phyloP scores from a whole-genome alignment of 352 stramenopile genomes.

The Phytophthora uliginosa region DNA sequence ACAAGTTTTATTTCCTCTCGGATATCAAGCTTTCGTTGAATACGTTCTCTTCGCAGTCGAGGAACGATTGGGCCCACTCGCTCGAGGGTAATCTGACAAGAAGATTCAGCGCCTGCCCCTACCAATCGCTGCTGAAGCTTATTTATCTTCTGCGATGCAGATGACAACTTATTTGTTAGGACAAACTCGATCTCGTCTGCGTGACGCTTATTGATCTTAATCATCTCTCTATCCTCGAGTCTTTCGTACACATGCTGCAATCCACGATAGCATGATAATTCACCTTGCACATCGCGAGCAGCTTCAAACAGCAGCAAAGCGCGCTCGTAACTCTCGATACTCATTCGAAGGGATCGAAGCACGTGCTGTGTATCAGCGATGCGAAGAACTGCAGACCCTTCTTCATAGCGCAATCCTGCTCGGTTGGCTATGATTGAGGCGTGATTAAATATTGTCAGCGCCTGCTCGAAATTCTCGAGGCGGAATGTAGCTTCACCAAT shows the following conservation, averaged over 20 bases:
- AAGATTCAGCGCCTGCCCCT: constrained; percentile 67
- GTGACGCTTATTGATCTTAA: constrained; percentile 46
- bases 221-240: constrained; percentile 67
- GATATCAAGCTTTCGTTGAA: constrained; percentile 65
- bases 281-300: constrained; percentile 47
- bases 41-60: constrained; percentile 62
- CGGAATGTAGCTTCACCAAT: constrained; percentile 47
- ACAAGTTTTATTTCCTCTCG: constrained; percentile 68
- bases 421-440: constrained; percentile 50
- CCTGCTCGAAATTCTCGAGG: constrained; percentile 64
- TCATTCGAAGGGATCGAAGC: constrained; percentile 52
- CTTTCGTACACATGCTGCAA: constrained; percentile 58
- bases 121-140: constrained; percentile 68
- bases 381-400: constrained; percentile 45
- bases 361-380: constrained; percentile 52
- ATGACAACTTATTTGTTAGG: constrained; percentile 58
- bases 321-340: constrained; percentile 67
- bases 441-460: constrained; percentile 57
- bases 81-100: constrained; percentile 69
- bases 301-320: constrained; percentile 66
- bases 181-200: constrained; percentile 80
- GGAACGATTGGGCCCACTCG: constrained; percentile 76
- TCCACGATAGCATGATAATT: constrained; percentile 67
- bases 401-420: constrained; percentile 31
- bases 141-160: constrained; percentile 46